Evolutionary conservation across 192 early-diverging fungal species (phyloP).

Genomic region (Phlyctochytrium bullatum): DNA sequence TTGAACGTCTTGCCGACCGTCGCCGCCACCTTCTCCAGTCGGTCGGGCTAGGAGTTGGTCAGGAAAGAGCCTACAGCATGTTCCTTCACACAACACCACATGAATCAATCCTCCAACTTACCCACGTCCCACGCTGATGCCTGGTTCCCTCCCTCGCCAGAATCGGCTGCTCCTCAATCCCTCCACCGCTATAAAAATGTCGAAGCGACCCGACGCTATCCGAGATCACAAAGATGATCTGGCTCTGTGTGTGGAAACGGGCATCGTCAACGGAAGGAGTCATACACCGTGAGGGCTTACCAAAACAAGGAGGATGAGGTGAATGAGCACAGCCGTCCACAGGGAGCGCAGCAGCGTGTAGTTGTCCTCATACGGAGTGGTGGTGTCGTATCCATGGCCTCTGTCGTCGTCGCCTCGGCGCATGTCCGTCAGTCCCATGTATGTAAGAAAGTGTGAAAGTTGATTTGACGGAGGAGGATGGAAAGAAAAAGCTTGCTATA

Average conservation of each 20-base stretch:
- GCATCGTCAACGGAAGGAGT: not conserved
- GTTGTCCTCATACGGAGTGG: not conserved
- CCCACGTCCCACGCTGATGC: not conserved
- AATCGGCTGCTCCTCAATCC: not conserved
- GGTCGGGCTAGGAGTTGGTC: not conserved
- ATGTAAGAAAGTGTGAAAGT: too few species aligned
- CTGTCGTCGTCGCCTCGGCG: too few species aligned
- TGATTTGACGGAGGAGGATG: too few species aligned
- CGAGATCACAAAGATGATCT: not conserved
- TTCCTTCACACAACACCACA: too few species aligned
- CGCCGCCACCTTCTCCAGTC: not conserved
- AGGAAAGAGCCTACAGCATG: too few species aligned
- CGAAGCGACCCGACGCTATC: not conserved
- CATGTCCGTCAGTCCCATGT: too few species aligned
- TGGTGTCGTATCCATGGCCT: too few species aligned
- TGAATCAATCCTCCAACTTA: too few species aligned
- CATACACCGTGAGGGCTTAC: too few species aligned
- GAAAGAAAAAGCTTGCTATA: too few species aligned
- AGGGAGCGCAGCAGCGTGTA: not conserved
- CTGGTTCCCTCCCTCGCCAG: not conserved
- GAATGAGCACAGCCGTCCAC: not conserved
- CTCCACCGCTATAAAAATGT: not conserved
- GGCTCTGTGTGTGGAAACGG: not conserved
- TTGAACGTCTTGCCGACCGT: not conserved
- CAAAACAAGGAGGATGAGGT: not conserved